phyloP scores from a whole-genome alignment of 208 protist genomes.

The Novymonas esmeraldas region DNA sequence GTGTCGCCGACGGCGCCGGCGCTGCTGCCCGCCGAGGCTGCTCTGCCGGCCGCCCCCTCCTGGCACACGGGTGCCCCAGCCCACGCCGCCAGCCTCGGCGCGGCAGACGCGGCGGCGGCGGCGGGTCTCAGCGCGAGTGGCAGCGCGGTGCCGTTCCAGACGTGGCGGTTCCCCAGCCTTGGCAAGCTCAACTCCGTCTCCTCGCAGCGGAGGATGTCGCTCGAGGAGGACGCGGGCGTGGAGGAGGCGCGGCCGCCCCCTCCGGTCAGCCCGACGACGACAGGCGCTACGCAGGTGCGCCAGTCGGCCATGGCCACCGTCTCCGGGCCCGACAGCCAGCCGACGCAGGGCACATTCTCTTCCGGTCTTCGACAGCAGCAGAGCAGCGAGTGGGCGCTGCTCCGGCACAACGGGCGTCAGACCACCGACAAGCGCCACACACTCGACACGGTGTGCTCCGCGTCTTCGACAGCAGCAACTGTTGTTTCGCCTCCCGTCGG shows the following conservation, averaged over 20 bases:
- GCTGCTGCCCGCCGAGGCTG: not conserved
- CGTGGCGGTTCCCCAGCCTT: slow-evolving; percentile 46
- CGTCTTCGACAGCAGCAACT: not conserved
- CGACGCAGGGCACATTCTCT: not conserved
- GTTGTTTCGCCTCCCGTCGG: not conserved
- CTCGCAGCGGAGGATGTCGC: not conserved
- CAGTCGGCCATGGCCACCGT: not conserved
- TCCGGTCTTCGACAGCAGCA: not conserved
- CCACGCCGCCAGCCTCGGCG: not conserved
- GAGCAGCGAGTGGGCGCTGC: not conserved
- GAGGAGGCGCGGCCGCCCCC: slow-evolving; percentile 1
- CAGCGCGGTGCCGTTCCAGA: slow-evolving; percentile 29
- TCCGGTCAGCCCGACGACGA: too few relatives aligned
- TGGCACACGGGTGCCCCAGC: not conserved
- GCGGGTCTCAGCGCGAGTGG: not conserved
- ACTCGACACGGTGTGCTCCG: not conserved
- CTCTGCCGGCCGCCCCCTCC: not conserved
- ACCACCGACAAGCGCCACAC: not conserved
- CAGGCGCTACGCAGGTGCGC: not conserved
- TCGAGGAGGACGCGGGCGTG: not conserved
- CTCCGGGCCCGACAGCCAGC: not conserved
- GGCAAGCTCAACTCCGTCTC: slow-evolving; percentile 16
- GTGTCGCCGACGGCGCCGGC: not conserved
- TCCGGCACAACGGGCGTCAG: not conserved
- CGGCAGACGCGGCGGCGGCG: not conserved